Evolutionary conservation across 345 rosid genomes (phyloP).

Genomic region (Brassica napus): Da-Ae NC_063451.1:43726501-43727000

Average conservation of each 20-base stretch:
- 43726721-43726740: neutral
- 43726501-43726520: conserved; percentile 68
- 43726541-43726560: conserved; percentile 85
- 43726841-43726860: conserved; percentile 11
- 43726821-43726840: neutral
- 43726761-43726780: neutral
- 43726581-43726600: conserved; percentile 88
- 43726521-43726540: conserved; percentile 53
- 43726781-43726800: neutral
- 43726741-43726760: neutral
- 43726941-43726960: conserved; percentile 1
- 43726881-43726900: neutral
- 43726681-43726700: neutral
- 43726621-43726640: conserved; percentile 66
- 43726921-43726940: neutral
- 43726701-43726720: neutral
- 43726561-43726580: conserved; percentile 71
- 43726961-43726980: neutral
- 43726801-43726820: neutral
- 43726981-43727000: conserved; percentile 25
- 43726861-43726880: neutral
- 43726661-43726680: conserved; percentile 39
- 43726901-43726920: neutral
- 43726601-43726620: conserved; percentile 69
- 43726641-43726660: conserved; percentile 76